Percentiles rank a stretch among this genome's conserved stretches.
Evolutionary conservation across 1,284 basidiomycete genomes (phyloP).

Genomic region (Puccinia polysora): DNA sequence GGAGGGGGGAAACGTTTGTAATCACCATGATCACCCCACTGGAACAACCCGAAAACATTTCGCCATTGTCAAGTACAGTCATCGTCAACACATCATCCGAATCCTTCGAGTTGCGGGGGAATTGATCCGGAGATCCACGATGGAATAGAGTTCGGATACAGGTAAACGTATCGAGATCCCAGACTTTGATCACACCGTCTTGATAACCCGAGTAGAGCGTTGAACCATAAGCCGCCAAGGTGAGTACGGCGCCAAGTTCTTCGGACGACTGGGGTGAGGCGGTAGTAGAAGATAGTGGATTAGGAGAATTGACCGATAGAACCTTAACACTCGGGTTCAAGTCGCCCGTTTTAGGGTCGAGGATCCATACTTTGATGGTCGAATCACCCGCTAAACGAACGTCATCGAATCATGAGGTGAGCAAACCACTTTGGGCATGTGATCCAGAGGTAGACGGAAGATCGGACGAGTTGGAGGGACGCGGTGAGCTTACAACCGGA

Average conservation of each 20-base stretch:
- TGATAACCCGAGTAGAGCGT: conserved; percentile 43
- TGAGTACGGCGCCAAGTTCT: conserved; percentile 41
- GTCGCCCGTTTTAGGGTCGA: conserved; percentile 25
- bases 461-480: too few relatives aligned
- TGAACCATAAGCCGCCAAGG: conserved; percentile 27
- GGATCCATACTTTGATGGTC: conserved; percentile 42
- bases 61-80: conserved; percentile 42
- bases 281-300: conserved; percentile 1
- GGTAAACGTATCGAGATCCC: conserved; percentile 44
- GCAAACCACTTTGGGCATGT: too few relatives aligned
- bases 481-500: conserved; percentile 43
- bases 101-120: not conserved
- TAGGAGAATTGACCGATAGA: conserved; percentile 8
- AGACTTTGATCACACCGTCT: conserved; percentile 43
- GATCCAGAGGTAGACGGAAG: not conserved
- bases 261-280: not conserved
- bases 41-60: conserved; percentile 43
- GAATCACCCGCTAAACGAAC: conserved; percentile 37
- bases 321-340: conserved; percentile 19
- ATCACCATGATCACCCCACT: conserved; percentile 36
- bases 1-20: too few relatives aligned
- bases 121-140: conserved; percentile 19
- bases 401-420: not conserved
- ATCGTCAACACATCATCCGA: conserved; percentile 38
- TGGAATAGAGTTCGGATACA: conserved; percentile 44